phyloP scores from a whole-genome alignment of 306 rosid genomes.

The Carpinus viminea region DNA sequence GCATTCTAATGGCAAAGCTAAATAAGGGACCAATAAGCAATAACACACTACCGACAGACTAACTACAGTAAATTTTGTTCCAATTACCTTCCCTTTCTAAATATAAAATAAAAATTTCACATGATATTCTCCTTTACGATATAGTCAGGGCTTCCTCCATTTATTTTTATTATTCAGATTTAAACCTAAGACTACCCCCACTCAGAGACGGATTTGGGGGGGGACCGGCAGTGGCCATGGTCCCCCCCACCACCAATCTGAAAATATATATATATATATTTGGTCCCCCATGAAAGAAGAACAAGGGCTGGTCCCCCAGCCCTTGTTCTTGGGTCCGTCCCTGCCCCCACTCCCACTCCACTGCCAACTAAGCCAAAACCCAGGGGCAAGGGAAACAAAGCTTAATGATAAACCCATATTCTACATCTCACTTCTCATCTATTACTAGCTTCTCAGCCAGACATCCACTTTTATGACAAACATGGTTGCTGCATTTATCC shows the following conservation, averaged over 20 bases:
- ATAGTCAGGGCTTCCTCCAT: background rate
- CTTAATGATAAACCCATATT: background rate
- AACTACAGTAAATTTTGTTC: background rate
- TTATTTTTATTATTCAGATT: background rate
- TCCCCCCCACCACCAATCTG: no score
- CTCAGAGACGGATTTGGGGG: no score
- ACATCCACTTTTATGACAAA: background rate
- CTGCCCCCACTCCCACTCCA: background rate
- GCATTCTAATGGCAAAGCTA: background rate
- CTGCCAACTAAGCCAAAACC: background rate
- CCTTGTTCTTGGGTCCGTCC: no score
- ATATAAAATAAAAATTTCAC: background rate
- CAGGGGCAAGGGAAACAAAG: background rate
- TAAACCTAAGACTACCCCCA: background rate
- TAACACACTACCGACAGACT: background rate
- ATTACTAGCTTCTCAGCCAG: background rate
- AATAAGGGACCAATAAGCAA: background rate
- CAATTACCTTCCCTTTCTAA: background rate
- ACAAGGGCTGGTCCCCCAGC: no score
- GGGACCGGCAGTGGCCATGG: no score
- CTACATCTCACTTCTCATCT: background rate
- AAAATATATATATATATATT: no score
- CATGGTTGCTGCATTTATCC: background rate
- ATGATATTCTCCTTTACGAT: background rate
- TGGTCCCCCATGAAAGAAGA: no score